These are phyloP conservation scores for Stephania cephalantha DNA, from an alignment of 164 flowering plant species.

Conservation along the genomic window DNA sequence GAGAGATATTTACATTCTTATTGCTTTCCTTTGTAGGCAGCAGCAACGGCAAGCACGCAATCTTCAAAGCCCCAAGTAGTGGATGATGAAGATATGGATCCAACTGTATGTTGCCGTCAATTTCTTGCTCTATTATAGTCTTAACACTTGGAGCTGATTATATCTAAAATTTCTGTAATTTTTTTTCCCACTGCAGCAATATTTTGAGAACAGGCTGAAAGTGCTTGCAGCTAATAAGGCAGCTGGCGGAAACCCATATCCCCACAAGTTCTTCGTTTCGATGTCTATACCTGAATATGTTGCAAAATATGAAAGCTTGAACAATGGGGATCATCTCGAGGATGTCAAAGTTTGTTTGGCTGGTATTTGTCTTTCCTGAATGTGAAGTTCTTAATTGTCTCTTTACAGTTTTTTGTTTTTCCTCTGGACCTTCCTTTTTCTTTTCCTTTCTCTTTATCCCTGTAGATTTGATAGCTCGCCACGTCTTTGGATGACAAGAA, in stretches of 20 bases:
- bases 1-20: neutral
- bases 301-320: conserved; percentile 43
- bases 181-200: conserved; percentile 61
- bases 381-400: neutral
- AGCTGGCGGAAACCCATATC: conserved; percentile 68
- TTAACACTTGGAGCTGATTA: neutral
- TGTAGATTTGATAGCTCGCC: neutral
- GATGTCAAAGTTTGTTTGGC: conserved; percentile 55
- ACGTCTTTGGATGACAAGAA: neutral
- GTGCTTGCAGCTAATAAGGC: conserved; percentile 50
- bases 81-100: conserved; percentile 97
- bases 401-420: neutral
- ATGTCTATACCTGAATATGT: conserved; percentile 55
- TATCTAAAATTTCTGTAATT: conserved; percentile 4
- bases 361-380: conserved; percentile 34
- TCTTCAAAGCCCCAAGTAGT: conserved; percentile 42
- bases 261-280: conserved; percentile 70
- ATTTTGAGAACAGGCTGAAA: conserved; percentile 74
- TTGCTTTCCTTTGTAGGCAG: conserved; percentile 32
- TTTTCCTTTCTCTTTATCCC: neutral
- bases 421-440: neutral
- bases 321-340: conserved; percentile 60
- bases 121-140: neutral
- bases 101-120: conserved; percentile 46
- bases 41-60: conserved; percentile 31